Base-by-base conservation (phyloP, 1,139 yeast species). In the Blastobotrys aristatus region DNA sequence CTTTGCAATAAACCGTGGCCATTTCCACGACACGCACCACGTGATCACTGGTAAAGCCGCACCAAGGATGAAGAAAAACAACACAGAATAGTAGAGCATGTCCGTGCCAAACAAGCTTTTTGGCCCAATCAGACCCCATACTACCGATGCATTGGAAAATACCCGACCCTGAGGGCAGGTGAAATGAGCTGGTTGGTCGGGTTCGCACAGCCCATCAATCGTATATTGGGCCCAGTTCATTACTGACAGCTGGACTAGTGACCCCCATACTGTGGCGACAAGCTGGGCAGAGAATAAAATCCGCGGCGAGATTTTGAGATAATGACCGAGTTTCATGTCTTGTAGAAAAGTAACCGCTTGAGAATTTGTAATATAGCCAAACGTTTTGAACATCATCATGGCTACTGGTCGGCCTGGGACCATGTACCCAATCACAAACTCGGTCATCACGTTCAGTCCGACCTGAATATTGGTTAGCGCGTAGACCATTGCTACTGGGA, bases 51-150 rank as follows among this genome's bases (percentile, higher is more conserved):
- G 77, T 29, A 74, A 56, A 4, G 67, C 52, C 2, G 73, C 73
- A 2, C 81, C 82, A 24, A 75, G 59, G 33, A 75, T 53, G 60
- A 77, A 75, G 50, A 74, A 73, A 61, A 63, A 72, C 43, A 73
- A 58, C 26, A 75, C 60, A 8, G 68, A 65, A 49, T 69, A 68
- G 54, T 73, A 74, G 26, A 69, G 50, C 41, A 62, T 56, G n/a
- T 68, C 67, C 4, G 53, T 47, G 21, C 67, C 65, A 53, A 76
- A 76, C 44, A 71, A 73, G 52, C 75, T 70, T 54, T 69, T 65
- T 1, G 84, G 83, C 1, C 84, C 85, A 54, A 80, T 75, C 8
- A 77, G 76, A 48, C 86, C 85, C 87, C 87, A 82, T 41, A 78
- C 70, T 33, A 81, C 73, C 3, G 81, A 73, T 7, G 85, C 79